Conservation (phyloP, 192 early-diverging fungal species). For the Spinellus fusiger region DNA sequence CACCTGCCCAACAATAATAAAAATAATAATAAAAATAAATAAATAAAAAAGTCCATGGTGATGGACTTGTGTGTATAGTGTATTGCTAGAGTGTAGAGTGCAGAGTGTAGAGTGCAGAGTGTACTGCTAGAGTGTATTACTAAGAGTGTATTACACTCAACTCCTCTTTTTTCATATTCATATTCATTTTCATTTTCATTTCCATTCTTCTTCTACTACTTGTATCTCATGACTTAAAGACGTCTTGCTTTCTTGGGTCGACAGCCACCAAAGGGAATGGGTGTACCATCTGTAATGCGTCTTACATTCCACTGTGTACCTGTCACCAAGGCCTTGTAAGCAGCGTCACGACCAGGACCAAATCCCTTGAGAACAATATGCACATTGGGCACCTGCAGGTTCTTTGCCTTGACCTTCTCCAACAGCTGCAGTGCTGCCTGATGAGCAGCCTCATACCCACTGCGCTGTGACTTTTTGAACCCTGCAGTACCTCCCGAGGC, state of each 20-base stretch:
- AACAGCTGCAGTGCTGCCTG: slow-evolving; percentile 75
- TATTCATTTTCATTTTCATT: too few species aligned
- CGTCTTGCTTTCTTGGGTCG: slow-evolving; percentile 84
- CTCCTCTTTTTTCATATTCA: too few species aligned
- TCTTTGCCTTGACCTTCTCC: slow-evolving; percentile 61
- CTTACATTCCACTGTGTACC: slow-evolving; percentile 66
- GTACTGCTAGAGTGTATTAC: too few species aligned
- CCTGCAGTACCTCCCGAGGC: slow-evolving; percentile 78
- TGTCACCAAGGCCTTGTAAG: slow-evolving; percentile 76
- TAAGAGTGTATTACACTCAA: too few species aligned
- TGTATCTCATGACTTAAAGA: slow-evolving; percentile 29
- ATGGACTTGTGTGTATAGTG: too few species aligned
- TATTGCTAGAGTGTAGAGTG: too few species aligned
- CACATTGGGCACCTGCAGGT: slow-evolving; percentile 52
- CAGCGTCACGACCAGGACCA: slow-evolving; percentile 87
- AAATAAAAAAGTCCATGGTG: too few species aligned
- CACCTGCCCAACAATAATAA: too few species aligned
- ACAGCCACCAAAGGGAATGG: slow-evolving; percentile 86
- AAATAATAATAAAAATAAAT: too few species aligned
- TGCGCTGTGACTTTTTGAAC: slow-evolving; percentile 83
- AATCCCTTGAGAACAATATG: slow-evolving; percentile 87
- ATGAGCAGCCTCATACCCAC: slow-evolving; percentile 88
- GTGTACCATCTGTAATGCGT: slow-evolving; percentile 83
- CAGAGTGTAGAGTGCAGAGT: too few species aligned
- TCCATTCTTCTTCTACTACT: neutral